A percentile compares a stretch with the other conserved stretches of the same genome.
Evolutionary conservation across 2,329 filamentous ascomycete species (phyloP).

Genomic region (Dothistroma pini): DNA sequence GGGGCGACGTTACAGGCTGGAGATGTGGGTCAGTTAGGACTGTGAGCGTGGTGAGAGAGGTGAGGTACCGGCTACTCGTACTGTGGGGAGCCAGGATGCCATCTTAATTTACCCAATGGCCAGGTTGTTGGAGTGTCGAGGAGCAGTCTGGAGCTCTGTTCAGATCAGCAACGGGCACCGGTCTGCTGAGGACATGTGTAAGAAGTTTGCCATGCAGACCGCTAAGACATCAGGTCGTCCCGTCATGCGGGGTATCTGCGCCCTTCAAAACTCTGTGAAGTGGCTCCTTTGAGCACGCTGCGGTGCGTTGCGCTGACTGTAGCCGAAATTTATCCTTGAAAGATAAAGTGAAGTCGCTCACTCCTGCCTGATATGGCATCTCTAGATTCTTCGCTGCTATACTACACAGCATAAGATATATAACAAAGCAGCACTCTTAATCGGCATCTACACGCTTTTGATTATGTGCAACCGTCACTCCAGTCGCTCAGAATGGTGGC

Average conservation of each 20-base stretch:
- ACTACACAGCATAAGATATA: slow-evolving; percentile 16
- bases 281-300: background rate
- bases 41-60: background rate
- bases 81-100: slow-evolving; percentile 25
- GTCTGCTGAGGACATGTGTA: background rate
- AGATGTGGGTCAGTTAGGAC: background rate
- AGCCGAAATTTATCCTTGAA: background rate
- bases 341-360: slow-evolving; percentile 37
- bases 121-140: slow-evolving; percentile 20
- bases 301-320: slow-evolving; percentile 29
- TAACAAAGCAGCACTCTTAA: background rate
- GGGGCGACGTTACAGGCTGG: slow-evolving; percentile 37
- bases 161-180: background rate
- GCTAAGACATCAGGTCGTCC: background rate
- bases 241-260: slow-evolving; percentile 40
- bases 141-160: slow-evolving; percentile 39
- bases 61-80: slow-evolving; percentile 23
- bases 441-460: background rate
- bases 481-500: slow-evolving; percentile 67
- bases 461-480: background rate
- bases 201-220: no score
- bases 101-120: slow-evolving; percentile 1
- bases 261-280: slow-evolving; percentile 27
- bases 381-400: slow-evolving; percentile 33
- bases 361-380: slow-evolving; percentile 41